These are phyloP conservation scores for Metarhizium guizhouense DNA, from an alignment of 2,329 filamentous ascomycete genomes.

Conservation along the genomic window DNA sequence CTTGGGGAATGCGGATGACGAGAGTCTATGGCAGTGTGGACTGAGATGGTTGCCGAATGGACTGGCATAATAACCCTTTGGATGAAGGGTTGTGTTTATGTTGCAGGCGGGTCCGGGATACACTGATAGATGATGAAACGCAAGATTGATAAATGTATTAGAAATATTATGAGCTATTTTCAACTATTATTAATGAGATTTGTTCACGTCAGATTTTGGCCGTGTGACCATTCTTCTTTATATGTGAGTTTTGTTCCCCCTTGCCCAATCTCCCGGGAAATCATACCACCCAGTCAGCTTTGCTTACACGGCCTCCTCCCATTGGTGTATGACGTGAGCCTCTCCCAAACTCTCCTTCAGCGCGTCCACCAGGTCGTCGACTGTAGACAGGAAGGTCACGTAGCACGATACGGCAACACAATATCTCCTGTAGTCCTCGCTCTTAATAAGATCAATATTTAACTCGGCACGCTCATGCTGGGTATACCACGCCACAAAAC, in stretches of 20 bases:
- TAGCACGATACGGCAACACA: slow-evolving; percentile 37
- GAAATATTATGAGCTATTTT: too few relatives aligned
- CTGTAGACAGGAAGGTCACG: slow-evolving; percentile 29
- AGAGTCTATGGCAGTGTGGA: neutral
- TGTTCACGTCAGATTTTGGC: too few relatives aligned
- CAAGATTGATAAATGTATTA: too few relatives aligned
- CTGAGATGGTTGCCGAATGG: neutral
- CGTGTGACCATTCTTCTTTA: too few relatives aligned
- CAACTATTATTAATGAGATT: too few relatives aligned
- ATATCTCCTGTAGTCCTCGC: slow-evolving; percentile 34
- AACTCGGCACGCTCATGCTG: slow-evolving; percentile 17
- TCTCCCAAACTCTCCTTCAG: slow-evolving; percentile 36
- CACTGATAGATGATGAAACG: too few relatives aligned
- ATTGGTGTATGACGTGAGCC: slow-evolving; percentile 22
- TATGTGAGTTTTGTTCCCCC: too few relatives aligned
- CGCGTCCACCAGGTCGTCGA: slow-evolving; percentile 35
- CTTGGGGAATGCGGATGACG: neutral
- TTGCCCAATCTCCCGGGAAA: too few relatives aligned
- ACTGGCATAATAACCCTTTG: neutral
- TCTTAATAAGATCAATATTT: slow-evolving; percentile 23
- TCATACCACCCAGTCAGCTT: neutral
- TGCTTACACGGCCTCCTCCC: slow-evolving; percentile 11
- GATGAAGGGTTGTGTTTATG: neutral
- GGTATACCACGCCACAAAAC: slow-evolving; percentile 17
- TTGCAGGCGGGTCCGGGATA: too few relatives aligned